Evolutionary conservation across 2,329 filamentous ascomycete genomes (phyloP).

Genomic region (Neonectria neomacrospora): DNA sequence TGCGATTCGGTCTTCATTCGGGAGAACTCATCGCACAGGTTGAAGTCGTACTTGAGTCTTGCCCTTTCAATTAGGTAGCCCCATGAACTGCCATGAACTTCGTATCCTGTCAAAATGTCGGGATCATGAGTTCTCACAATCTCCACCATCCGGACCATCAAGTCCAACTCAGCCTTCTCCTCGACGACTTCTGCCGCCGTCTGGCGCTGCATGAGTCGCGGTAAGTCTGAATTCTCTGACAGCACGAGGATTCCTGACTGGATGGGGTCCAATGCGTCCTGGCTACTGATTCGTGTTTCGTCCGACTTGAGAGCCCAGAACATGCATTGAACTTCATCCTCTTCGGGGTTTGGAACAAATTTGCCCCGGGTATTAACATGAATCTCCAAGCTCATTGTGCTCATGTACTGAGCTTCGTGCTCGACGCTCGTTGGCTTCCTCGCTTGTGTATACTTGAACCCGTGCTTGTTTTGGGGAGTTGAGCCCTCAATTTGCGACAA

Average conservation of each 20-base stretch:
- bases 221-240: constrained; percentile 68
- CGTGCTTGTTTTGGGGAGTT: constrained; percentile 83
- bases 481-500: constrained; percentile 90
- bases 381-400: constrained; percentile 91
- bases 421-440: constrained; percentile 78
- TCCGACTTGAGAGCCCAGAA: constrained; percentile 92
- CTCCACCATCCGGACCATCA: constrained; percentile 87
- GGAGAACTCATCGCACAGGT: constrained; percentile 91
- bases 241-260: constrained; percentile 79
- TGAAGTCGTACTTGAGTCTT: constrained; percentile 84
- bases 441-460: constrained; percentile 87
- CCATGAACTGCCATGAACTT: constrained; percentile 94
- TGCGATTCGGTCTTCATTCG: constrained; percentile 86
- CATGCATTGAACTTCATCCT: constrained; percentile 87
- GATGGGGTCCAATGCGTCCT: constrained; percentile 58
- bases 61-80: constrained; percentile 95
- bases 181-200: constrained; percentile 73
- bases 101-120: constrained; percentile 93
- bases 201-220: constrained; percentile 70
- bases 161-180: constrained; percentile 83
- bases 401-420: constrained; percentile 94
- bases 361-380: constrained; percentile 88
- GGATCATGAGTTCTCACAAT: constrained; percentile 87
- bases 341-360: constrained; percentile 86
- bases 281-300: constrained; percentile 65